Base-by-base conservation (phyloP, 2,329 filamentous ascomycete species). In the Raffaelea albimanens region DNA sequence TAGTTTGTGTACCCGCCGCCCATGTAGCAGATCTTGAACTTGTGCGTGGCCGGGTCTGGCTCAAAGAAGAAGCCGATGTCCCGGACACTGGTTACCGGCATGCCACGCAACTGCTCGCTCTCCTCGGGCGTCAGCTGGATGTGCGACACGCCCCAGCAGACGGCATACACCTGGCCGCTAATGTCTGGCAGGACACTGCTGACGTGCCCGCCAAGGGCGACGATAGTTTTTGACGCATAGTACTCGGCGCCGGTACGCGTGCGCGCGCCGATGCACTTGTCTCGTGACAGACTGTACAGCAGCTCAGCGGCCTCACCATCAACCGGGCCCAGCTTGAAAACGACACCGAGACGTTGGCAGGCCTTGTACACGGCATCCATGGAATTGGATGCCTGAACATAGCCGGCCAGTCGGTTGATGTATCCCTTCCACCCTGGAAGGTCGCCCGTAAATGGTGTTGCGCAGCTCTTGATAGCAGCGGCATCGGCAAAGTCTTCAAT, bases 21-120 rank as follows among this genome's bases (percentile, higher is more conserved):
- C 58, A 75, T 69, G 0, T 76, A 75, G 53, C 77, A 82, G 10
- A 83, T 56, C 61, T 83, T 83, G 40, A 83, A 61, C 4, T 81
- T 59, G 20, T 71, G 69, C 0, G 77, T 81, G 51, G 69, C 66
- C 0, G 68, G 72, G 52, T 83, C 79, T 0, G 80, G 78, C 58
- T 83, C 80, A 49, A 83, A 83, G 61, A 80, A 78, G 65, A 83
- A 83, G 0, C 78, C 78, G 0, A 82, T 62, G 51, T 83, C 79
- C 2, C 79, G 70, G 1, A 73, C 72, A 45, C 81, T 79, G 0
- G 73, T 78, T 0, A 81, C 75, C 0, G 80, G 79, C 11, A 83
- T 76, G 2, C 75, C 74, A 2, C 72, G 69, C 1, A 83, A 68
- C 5, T 61, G 62, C 3, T 70, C 67, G 0, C 72, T 69, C 58